These are phyloP conservation scores for Clarireedia hainanense DNA, from an alignment of 2,329 filamentous ascomycete genomes.

Conservation along the genomic window DNA sequence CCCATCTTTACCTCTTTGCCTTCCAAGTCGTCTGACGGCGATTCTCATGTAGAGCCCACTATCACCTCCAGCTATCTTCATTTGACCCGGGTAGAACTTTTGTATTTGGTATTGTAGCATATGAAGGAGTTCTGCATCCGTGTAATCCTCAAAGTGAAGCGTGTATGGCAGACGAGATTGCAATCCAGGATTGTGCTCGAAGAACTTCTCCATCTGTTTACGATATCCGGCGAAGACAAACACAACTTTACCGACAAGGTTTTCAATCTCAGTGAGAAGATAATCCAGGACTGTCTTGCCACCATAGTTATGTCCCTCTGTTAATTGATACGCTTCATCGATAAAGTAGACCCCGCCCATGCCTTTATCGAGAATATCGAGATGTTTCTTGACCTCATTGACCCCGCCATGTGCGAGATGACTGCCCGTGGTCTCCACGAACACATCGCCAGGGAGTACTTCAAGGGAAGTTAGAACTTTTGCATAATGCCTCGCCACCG, in stretches of 20 bases:
- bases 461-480: conserved; percentile 55
- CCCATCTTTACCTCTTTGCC: conserved; percentile 53
- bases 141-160: conserved; percentile 63
- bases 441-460: conserved; percentile 50
- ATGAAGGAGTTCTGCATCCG: conserved; percentile 51
- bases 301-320: conserved; percentile 46
- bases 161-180: conserved; percentile 59
- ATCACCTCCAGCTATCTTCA: conserved; percentile 52
- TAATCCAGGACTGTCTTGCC: conserved; percentile 61
- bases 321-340: conserved; percentile 71
- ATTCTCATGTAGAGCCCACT: conserved; percentile 58
- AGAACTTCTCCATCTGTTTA: conserved; percentile 70
- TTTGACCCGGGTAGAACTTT: conserved; percentile 43
- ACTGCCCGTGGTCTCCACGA: conserved; percentile 63
- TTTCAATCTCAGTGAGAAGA: conserved; percentile 65
- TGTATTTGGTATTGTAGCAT: conserved; percentile 52
- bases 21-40: conserved; percentile 51
- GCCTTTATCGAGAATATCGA: conserved; percentile 52
- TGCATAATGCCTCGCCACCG: conserved; percentile 63
- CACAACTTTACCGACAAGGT: conserved; percentile 58
- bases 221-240: conserved; percentile 69
- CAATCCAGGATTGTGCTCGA: conserved; percentile 64
- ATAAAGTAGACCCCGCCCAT: conserved; percentile 67
- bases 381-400: conserved; percentile 44
- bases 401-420: conserved; percentile 57